Conservation (phyloP, 345 rosid genomes). For the Syzygium grande region DNA sequence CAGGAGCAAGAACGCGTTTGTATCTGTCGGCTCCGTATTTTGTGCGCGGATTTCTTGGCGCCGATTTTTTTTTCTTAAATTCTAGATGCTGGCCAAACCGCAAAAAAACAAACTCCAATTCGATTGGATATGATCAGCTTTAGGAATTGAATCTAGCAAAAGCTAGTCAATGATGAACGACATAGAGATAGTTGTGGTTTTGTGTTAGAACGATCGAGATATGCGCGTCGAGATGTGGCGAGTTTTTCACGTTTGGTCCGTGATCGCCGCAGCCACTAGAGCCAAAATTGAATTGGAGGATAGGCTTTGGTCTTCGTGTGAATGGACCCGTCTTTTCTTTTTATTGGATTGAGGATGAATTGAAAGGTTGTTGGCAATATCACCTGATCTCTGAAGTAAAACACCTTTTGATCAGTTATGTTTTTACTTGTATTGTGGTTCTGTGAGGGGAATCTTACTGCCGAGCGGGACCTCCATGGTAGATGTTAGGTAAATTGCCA, state of each 20-base stretch:
- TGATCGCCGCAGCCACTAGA: neutral
- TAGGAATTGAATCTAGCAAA: neutral
- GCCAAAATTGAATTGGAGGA: neutral
- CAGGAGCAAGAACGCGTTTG: neutral
- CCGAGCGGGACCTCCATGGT: neutral
- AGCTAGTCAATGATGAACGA: neutral
- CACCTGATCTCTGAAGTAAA: neutral
- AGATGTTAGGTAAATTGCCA: neutral
- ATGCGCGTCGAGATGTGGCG: rapidly evolving
- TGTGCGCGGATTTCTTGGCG: neutral
- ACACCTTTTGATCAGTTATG: neutral
- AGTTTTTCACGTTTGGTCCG: neutral
- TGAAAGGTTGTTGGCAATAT: neutral
- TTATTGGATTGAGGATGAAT: neutral
- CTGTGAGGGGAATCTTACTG: neutral
- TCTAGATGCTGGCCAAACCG: neutral
- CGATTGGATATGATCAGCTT: neutral
- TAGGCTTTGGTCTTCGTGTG: neutral
- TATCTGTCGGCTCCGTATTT: neutral
- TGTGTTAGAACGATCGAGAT: neutral
- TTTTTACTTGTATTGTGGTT: neutral
- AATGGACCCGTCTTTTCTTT: neutral
- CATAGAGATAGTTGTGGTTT: neutral
- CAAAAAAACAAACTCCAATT: neutral
- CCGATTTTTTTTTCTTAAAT: neutral